A percentile compares a stretch with the other conserved stretches of the same genome.
phyloP scores from a whole-genome alignment of 2,329 filamentous ascomycete genomes.

The Chaetomium sp. region DNA sequence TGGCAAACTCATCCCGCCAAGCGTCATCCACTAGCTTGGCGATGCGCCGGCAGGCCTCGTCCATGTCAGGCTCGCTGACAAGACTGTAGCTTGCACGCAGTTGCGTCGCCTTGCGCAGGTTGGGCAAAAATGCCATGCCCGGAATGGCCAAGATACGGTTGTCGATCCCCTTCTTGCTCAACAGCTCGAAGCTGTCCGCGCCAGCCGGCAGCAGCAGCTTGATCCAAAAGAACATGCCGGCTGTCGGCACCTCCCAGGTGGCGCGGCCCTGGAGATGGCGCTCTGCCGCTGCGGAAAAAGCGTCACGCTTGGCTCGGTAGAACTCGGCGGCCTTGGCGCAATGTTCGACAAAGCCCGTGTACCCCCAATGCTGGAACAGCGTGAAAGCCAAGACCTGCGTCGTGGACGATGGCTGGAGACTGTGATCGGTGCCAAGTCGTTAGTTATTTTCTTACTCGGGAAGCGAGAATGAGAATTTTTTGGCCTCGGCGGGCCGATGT shows the following conservation, averaged over 20 bases:
- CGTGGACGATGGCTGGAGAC: constrained; percentile 5
- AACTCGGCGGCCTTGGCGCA: constrained; percentile 3
- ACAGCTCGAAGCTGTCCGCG: constrained; percentile 2
- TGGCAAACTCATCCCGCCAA: constrained; percentile 2
- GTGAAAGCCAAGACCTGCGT: constrained; percentile 1
- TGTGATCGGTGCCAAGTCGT: background rate
- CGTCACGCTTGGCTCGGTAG: constrained; percentile 2
- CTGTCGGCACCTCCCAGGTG: constrained; percentile 1
- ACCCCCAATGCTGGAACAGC: constrained; percentile 7
- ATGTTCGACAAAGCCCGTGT: constrained; percentile 4
- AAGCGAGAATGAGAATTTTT: background rate
- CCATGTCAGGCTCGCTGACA: constrained; percentile 1
- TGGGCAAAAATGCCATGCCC: constrained; percentile 4
- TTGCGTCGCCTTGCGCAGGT: constrained; percentile 1
- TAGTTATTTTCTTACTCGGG: background rate
- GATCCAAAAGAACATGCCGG: constrained; percentile 9
- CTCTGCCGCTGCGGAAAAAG: constrained; percentile 4
- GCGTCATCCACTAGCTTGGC: constrained; percentile 4
- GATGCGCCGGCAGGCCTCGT: constrained; percentile 5
- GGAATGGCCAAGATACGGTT: constrained; percentile 4
- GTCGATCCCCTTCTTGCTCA: constrained; percentile 7
- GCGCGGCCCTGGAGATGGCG: constrained; percentile 1
- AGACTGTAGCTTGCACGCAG: constrained; percentile 7
- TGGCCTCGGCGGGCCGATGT: background rate
- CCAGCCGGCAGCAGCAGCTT: constrained; percentile 4